Evolutionary conservation across 306 rosid species (phyloP).

Genomic region (Myrica gale): DNA sequence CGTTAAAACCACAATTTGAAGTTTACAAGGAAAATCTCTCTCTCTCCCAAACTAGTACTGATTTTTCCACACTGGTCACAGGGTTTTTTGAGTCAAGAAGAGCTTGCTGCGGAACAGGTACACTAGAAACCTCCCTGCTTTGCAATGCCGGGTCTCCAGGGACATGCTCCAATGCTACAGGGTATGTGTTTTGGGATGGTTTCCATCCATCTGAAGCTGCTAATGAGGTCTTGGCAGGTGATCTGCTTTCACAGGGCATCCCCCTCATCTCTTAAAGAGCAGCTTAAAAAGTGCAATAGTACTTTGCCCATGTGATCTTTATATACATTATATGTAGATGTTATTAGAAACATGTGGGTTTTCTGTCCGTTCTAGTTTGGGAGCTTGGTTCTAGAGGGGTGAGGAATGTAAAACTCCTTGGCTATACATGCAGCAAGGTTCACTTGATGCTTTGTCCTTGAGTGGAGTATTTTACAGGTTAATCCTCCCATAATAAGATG

Average conservation of each 20-base stretch:
- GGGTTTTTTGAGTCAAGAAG: conserved; percentile 55
- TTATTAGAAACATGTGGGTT: neutral
- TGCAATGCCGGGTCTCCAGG: conserved; percentile 52
- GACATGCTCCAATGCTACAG: conserved; percentile 55
- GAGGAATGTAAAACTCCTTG: conserved; percentile 5
- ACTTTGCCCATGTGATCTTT: neutral
- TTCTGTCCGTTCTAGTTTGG: neutral
- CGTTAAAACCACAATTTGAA: neutral
- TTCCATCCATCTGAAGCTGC: conserved; percentile 63
- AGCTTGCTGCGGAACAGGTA: conserved; percentile 72
- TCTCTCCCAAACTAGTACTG: neutral
- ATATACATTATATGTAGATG: neutral
- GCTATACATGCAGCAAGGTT: neutral
- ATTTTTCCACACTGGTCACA: conserved; percentile 15
- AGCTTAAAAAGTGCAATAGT: neutral
- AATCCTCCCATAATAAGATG: conserved; percentile 7
- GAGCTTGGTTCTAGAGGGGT: conserved; percentile 1
- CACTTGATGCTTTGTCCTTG: neutral
- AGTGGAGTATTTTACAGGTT: neutral
- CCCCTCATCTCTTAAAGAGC: conserved; percentile 37
- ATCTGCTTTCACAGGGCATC: conserved; percentile 49
- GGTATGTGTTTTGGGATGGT: conserved; percentile 65
- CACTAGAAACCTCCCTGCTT: conserved; percentile 52
- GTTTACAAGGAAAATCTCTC: too few relatives aligned
- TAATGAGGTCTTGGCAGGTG: conserved; percentile 49